phyloP scores from a whole-genome alignment of 768 basidiomycete species.

The Russula vinacea region DNA sequence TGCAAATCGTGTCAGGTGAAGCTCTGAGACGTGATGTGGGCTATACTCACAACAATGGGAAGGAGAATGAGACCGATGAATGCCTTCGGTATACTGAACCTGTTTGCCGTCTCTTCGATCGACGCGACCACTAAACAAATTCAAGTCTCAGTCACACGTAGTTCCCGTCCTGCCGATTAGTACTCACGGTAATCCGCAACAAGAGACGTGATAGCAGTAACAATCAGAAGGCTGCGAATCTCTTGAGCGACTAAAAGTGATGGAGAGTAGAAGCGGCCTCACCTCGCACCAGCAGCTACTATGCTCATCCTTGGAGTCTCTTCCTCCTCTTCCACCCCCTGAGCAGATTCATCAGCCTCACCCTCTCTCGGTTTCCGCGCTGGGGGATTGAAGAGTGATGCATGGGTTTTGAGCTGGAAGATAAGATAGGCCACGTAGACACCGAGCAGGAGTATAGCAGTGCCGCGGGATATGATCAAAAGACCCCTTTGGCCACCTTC shows the following conservation, averaged over 20 bases:
- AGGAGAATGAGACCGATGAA: conserved; percentile 87
- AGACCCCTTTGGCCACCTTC: conserved; percentile 46
- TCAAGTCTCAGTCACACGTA: conserved; percentile 9
- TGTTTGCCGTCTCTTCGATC: conserved; percentile 84
- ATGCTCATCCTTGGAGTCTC: conserved; percentile 61
- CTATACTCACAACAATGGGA: conserved; percentile 70
- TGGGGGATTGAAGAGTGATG: conserved; percentile 51
- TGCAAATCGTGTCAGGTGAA: conserved; percentile 32
- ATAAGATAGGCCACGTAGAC: conserved; percentile 57
- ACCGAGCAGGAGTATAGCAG: conserved; percentile 66
- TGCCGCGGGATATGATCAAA: conserved; percentile 74
- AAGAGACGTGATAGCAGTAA: conserved; percentile 82
- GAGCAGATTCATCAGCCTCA: background rate
- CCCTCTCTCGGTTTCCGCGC: background rate
- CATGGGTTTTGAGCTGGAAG: conserved; percentile 58
- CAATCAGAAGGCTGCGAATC: conserved; percentile 56
- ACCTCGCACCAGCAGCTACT: conserved; percentile 58
- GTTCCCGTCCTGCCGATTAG: background rate
- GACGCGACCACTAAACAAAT: conserved; percentile 69
- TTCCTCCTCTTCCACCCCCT: conserved; percentile 42
- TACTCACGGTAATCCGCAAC: conserved; percentile 81
- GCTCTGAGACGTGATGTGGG: background rate
- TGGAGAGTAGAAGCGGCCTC: conserved; percentile 16
- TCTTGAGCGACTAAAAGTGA: conserved; percentile 1
- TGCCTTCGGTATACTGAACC: conserved; percentile 75